These are phyloP conservation scores for Graphiopsis chlorocephala DNA, from an alignment of 2,329 filamentous ascomycete species.

Conservation along the genomic window DNA sequence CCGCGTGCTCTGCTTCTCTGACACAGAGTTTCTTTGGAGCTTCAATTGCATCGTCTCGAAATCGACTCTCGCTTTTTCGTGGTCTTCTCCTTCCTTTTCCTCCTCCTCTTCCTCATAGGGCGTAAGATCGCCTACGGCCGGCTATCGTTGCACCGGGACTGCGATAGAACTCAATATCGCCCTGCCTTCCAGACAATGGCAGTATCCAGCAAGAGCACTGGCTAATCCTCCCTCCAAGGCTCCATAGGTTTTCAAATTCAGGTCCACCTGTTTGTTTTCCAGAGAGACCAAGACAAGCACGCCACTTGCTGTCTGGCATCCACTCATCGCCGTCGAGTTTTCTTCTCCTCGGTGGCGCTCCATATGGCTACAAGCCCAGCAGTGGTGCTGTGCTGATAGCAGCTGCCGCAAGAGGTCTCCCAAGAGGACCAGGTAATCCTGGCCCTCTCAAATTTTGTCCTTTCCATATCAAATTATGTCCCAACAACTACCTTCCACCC, in stretches of 20 bases:
- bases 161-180: background rate
- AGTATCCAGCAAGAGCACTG: background rate
- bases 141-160: no score
- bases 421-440: no score
- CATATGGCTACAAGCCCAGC: background rate
- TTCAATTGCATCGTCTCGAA: no score
- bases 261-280: no score
- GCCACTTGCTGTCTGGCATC: no score
- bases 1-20: no score
- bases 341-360: background rate
- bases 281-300: accelerated
- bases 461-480: background rate
- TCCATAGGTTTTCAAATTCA: no score
- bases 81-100: no score
- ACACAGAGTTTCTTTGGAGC: no score
- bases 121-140: background rate
- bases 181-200: background rate
- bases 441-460: no score
- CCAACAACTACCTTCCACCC: background rate
- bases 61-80: no score
- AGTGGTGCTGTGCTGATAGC: background rate
- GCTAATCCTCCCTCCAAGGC: no score
- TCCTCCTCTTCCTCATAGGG: background rate
- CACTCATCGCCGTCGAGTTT: background rate
- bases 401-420: background rate